Evolutionary conservation across 2,329 filamentous ascomycete genomes (phyloP), one percentile per base, ranked within the genome.

Genomic region (Dactylellina sp.): DNA sequence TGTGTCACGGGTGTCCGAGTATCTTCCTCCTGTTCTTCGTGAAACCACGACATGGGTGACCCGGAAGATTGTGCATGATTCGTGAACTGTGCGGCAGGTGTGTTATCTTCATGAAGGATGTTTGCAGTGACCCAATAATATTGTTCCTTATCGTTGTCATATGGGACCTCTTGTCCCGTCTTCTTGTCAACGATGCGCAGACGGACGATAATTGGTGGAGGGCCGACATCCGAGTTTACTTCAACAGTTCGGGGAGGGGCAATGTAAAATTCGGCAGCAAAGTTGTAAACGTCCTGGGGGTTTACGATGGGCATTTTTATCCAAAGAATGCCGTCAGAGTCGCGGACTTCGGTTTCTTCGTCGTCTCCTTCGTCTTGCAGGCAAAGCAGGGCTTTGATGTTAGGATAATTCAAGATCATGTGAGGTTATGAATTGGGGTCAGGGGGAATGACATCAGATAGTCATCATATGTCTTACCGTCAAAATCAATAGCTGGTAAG

Each of bases 191-290:
- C 44, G 11, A 72, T 72, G 28, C 65, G 68, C 32, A 72, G 28
- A 22, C 68, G 68, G 9, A 72, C 68, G 20, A 72, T 72, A n/a
- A 72, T 65, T 12, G 68, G 68, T 32, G 68, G 68, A 5, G 68
- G 68, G 11, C 68, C 68, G 24, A 72, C 68, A 18, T 53, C 28
- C n/a, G 68, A 49, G 53, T 72, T 65, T 7, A 72, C 60, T 55
- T 72, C 68, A 37, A 72, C 68, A 20, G 42, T 60, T 35, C 49
- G 44, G 20, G 68, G 68, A 52, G 68, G 68, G 20, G 68, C 6
- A 12, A 72, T 72, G 49, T 72, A 72, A 35, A 72, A 72, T 40
- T 72, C 68, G 37, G 68, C 68, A n/a, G 68, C 60, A 44, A 72
- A 72, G 60, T 64, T 56, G 46, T 72, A 72, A 22, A 65, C 47